Base-by-base conservation (phyloP, 768 basidiomycete species). In the Flagelloscypha sp. region DNA sequence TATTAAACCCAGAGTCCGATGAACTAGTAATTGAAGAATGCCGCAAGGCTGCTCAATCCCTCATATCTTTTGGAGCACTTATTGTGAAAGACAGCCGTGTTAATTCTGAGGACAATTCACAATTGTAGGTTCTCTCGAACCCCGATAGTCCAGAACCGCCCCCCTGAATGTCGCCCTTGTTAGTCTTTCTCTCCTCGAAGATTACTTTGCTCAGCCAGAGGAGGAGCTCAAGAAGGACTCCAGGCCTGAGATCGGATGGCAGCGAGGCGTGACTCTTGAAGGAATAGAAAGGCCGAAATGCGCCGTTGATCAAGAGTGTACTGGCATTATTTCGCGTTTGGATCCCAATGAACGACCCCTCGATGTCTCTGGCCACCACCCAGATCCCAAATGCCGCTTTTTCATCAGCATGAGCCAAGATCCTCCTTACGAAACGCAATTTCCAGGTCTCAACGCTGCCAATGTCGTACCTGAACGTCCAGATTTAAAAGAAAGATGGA, bases 351-450 rank as follows among this genome's bases (percentile, higher is more conserved):
- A 98, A 50, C 61, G 93, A 20, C 93, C 93, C 6, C 57, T 98
- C 33, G 93, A 98, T 55, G 79, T 86, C 38, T 65, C 68, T 18
- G 81, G 68, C 5, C 83, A 87, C 43, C 68, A 73, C 6, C 86
- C 89, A 1, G 93, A 98, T 56, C 93, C 93, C 0, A 98, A 98
- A 57, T 94, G 88, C 54, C 72, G 93, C 43, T 95, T 89, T 65
- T 90, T 90, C 61, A 89, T 84, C 79, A 83, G 70, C 50, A 87
- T 89, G 85, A 66, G 68, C 42, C 70, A 74, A 38, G 60, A 58
- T 10, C 84, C 84, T 1, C 84, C 86, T 4, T 88, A 89, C 45
- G 61, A 79, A 47, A 87, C 86, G 0, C 64, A 70, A 35, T 95
- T 80, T 52, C 86, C 88, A 0, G 69, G 62, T 0, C 57, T 89